Evolutionary conservation across 2,329 filamentous ascomycete genomes (phyloP), one percentile per base, ranked within the genome.

Genomic region (Leptographium flavum): DNA sequence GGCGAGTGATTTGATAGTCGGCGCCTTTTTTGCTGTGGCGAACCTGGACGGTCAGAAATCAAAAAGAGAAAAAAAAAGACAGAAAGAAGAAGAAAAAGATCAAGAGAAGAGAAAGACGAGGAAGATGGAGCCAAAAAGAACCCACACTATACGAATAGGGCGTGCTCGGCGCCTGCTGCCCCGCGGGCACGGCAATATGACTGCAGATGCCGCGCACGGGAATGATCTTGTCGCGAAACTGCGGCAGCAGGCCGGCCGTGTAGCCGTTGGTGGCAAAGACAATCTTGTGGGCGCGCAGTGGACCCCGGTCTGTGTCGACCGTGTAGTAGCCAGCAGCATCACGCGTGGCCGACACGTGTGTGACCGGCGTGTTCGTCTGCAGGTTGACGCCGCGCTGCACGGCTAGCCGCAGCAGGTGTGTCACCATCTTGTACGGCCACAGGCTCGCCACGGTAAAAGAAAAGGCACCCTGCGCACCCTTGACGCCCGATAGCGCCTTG

Each of bases 1-100:
- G 54, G 4, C 67, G 61, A 13, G 63, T 62, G 39, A 68, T 66
- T 10, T 68, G 56, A 40, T 70, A 70, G 22, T 47, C 46, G 60
- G 55, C 33, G 27, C 27, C 27, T 28, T 28, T 28, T 28, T 8
- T 28, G 27, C 27, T 28, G 5, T 28, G 27, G 27, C 27, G 27
- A 11, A 28, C 27, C 27, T 28, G 13, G 27, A 10, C 6, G 17
- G 19, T 38, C 15, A 38, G 36, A 5, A 33, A 2, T 7, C 7
- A 15, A 17, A 14, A 15, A 13, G 32, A 14, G 55, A 55, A 15
- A 14, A 17, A 15, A 7, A 15, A 15, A 33, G 9, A 14, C 14
- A 33, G 31, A 33, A 14, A 33, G 32, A 14, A n/a, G n/a, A 14
- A 28, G 5, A 28, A 7, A 28, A 11, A 11, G 13, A 28, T 4